Conservation (phyloP, 371 early-diverging fungal species). For the Mucor sp. region DNA sequence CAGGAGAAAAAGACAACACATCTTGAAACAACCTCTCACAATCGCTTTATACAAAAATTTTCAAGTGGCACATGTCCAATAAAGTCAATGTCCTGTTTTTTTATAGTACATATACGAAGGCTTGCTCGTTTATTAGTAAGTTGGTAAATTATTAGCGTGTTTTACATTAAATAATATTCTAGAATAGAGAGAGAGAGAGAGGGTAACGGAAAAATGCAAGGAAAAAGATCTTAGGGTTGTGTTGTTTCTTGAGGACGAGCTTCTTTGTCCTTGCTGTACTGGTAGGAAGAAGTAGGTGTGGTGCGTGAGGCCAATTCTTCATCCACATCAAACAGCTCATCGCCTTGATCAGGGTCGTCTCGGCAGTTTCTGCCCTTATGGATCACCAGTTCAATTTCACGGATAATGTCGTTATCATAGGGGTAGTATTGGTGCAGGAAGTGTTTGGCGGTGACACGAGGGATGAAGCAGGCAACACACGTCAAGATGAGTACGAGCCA, state of each 20-base stretch:
- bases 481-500: slow-evolving; percentile 57
- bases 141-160: not conserved
- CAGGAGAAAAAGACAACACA: not conserved
- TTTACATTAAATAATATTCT: not conserved
- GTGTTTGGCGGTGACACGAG: slow-evolving; percentile 52
- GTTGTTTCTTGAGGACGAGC: not conserved
- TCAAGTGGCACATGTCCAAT: not conserved
- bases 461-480: slow-evolving; percentile 49
- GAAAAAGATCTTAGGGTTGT: not conserved
- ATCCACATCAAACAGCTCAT: not conserved
- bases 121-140: not conserved
- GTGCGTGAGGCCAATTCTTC: slow-evolving; percentile 7
- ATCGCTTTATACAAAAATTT: not conserved
- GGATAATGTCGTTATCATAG: slow-evolving; percentile 67
- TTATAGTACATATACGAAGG: not conserved
- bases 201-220: not conserved
- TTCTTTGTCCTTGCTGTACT: slow-evolving; percentile 10
- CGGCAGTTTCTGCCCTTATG: slow-evolving; percentile 1
- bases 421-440: slow-evolving; percentile 55
- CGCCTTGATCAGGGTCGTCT: not conserved
- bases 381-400: slow-evolving; percentile 53
- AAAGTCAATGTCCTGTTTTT: not conserved
- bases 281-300: slow-evolving; percentile 2
- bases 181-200: not conserved
- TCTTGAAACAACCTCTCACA: not conserved